Conservation (phyloP, 352 stramenopile genomes). For the Phytophthora europaea region DNA sequence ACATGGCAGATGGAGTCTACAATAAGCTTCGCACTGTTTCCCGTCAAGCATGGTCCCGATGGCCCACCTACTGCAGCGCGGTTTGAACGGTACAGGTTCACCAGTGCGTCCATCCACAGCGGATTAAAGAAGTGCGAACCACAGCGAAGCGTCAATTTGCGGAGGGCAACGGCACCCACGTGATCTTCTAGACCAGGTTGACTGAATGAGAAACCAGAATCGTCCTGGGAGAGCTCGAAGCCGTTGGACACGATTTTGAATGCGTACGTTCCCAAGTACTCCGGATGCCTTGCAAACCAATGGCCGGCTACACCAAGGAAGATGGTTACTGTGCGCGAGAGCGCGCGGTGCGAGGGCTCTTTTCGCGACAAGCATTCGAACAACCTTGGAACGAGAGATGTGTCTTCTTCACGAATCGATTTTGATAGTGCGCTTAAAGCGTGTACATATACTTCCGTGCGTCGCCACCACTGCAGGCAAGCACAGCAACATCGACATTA, state of each 20-base stretch:
- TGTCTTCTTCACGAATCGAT: slow-evolving; percentile 82
- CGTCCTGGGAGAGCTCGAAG: slow-evolving; percentile 57
- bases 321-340: slow-evolving; percentile 72
- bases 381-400: slow-evolving; percentile 74
- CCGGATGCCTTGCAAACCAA: slow-evolving; percentile 80
- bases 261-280: slow-evolving; percentile 61
- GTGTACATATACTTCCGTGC: slow-evolving; percentile 87
- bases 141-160: slow-evolving; percentile 76
- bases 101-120: slow-evolving; percentile 76
- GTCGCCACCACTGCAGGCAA: slow-evolving; percentile 70
- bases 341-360: slow-evolving; percentile 64
- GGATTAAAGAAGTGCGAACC: slow-evolving; percentile 73
- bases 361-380: slow-evolving; percentile 82
- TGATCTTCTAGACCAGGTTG: slow-evolving; percentile 68
- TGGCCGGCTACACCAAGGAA: slow-evolving; percentile 77
- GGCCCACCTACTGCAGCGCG: slow-evolving; percentile 31
- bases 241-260: slow-evolving; percentile 81
- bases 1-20: slow-evolving; percentile 80
- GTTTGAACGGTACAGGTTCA: slow-evolving; percentile 68
- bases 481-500: slow-evolving; percentile 18
- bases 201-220: slow-evolving; percentile 55
- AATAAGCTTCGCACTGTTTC: slow-evolving; percentile 64
- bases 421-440: slow-evolving; percentile 85
- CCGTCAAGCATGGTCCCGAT: slow-evolving; percentile 38
- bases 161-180: slow-evolving; percentile 71